Conservation (phyloP, 1,284 basidiomycete genomes). For the Phylloboletellus chloephorus region DNA sequence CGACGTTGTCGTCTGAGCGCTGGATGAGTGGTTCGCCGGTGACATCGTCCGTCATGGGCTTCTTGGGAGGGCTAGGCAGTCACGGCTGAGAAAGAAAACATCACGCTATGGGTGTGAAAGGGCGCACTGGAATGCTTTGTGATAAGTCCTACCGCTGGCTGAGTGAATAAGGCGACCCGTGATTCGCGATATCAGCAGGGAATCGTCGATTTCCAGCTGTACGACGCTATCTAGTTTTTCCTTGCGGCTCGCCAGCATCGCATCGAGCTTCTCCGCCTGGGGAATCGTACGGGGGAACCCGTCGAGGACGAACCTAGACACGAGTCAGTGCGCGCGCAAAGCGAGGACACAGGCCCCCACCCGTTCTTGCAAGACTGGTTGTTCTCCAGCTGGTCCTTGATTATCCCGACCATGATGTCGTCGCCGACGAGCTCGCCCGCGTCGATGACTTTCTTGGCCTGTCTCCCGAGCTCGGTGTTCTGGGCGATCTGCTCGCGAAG, state of each 20-base stretch:
- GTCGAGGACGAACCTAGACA: slow-evolving; percentile 89
- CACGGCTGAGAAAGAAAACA: slow-evolving; percentile 7
- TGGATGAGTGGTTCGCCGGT: slow-evolving; percentile 95
- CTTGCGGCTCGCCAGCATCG: slow-evolving; percentile 78
- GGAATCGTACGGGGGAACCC: slow-evolving; percentile 97
- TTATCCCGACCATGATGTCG: slow-evolving; percentile 98
- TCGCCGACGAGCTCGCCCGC: slow-evolving; percentile 89
- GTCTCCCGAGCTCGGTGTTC: slow-evolving; percentile 84
- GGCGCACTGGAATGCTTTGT: slow-evolving; percentile 90
- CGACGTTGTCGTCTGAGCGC: slow-evolving; percentile 89
- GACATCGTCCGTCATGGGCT: slow-evolving; percentile 87
- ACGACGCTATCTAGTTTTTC: slow-evolving; percentile 91
- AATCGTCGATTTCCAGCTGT: slow-evolving; percentile 90
- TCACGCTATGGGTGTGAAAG: neutral
- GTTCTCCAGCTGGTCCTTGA: slow-evolving; percentile 91
- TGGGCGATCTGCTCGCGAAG: slow-evolving; percentile 88
- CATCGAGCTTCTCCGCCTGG: slow-evolving; percentile 96
- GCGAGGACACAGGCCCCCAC: slow-evolving; percentile 43
- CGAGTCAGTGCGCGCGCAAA: neutral
- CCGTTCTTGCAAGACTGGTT: slow-evolving; percentile 93
- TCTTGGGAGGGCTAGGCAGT: slow-evolving; percentile 83
- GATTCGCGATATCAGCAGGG: slow-evolving; percentile 94
- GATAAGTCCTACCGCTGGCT: slow-evolving; percentile 86
- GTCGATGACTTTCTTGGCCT: slow-evolving; percentile 99
- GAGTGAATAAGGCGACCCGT: slow-evolving; percentile 94